Evolutionary conservation across 495 filamentous ascomycete genomes (phyloP), one percentile per base, ranked within the genome.

Genomic region (Pyrenula aspistea): DNA sequence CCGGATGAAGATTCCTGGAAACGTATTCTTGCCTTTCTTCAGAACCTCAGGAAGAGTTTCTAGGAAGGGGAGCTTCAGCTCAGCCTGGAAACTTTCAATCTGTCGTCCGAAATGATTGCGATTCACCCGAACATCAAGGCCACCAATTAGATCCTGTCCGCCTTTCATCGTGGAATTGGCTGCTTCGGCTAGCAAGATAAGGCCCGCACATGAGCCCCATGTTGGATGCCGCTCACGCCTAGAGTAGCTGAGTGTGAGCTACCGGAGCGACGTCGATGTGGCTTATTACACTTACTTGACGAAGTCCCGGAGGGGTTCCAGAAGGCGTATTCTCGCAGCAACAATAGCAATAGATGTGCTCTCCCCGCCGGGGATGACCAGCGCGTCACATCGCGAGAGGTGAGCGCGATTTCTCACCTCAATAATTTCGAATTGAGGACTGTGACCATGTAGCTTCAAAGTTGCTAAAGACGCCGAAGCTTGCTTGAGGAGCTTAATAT

Each of bases 51-150:
- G 10, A 21, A 52, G n/a, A 8, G 4, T 19, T 1, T 69, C 60
- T 12, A 96, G 73, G 65, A 96, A 96, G 0, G 83, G 81, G 49
- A 98, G 70, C 25, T 84, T 72, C 22, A 97, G 63, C 42, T 86
- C 80, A 1, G 84, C 83, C 62, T 91, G 83, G 67, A 98, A 98
- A 63, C 89, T 95, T 71, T 98, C 91, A 23, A 86, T 82, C 71
- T 98, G 93, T 53, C 94, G 80, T 21, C 93, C 93, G 65, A 96
- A 98, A 68, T 95, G 87, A 64, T 98, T 98, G n/a, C 93, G 75
- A 63, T 92, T 87, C 53, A 98, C 91, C 51, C 88, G 78, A 25
- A 98, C 91, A 64, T 91, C 86, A 23, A 98, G 77, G 11, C 93
- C 93, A 1, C 93, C 93, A 49, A 98, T 89, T 21, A 97, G 80